Evolutionary conservation across 2,329 filamentous ascomycete species (phyloP), one percentile per base, ranked within the genome.

Genomic region (Talaromyces piceae): DNA sequence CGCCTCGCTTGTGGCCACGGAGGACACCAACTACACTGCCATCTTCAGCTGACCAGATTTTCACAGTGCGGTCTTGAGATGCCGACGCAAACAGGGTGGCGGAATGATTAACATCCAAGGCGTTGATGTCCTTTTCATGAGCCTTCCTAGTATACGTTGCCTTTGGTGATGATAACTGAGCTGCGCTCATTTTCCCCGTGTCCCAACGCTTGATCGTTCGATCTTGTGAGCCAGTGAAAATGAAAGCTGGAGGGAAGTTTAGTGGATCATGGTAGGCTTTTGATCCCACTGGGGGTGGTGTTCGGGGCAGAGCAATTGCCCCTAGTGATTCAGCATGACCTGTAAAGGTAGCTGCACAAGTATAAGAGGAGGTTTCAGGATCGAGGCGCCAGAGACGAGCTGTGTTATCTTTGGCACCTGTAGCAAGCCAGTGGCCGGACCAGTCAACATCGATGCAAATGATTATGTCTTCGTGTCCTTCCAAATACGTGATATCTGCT

Each of bases 81-180:
- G 93, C 91, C 1, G 93, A 96, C 3, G 91, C 94, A 63, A 98
- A 97, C 1, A 96, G 72, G n/a, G 83, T 81, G 4, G 81, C 82
- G 1, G 80, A 77, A 20, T 83, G 79, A 57, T 90, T 88, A 9
- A 93, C 78, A 57, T 94, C 89, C 47, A 98, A 80, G 2, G 93
- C 90, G 61, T 98, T 98, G 70, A 98, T 98, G 59, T 98, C 93
- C 67, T 98, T 98, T 64, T 98, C 93, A 69, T 98, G 93, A 1
- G 93, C 93, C 69, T 96, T 95, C 51, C 93, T 82, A 1, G 93
- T 97, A 67, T 88, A 98, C 4, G 84, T 72, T 37, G 88, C 88
- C 59, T 73, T 73, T 3, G 65, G 65, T 8, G 61, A 47, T 67
- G 66, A n/a, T 9, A 61, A 57, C 41, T 62, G 62, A 8, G 82